phyloP scores from a whole-genome alignment of 176 grass and related monocot genomes.

The Musa acuminata region DNA sequence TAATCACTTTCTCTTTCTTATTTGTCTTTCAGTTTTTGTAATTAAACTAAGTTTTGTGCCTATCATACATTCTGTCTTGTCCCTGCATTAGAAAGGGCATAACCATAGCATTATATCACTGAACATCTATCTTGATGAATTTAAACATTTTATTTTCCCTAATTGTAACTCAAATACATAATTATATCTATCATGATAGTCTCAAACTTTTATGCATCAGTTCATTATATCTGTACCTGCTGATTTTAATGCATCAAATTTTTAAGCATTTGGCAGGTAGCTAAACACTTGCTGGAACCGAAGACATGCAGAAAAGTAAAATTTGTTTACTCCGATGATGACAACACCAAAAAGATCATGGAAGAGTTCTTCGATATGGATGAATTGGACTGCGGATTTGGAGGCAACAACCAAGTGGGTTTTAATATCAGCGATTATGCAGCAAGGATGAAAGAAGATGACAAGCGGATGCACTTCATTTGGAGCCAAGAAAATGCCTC shows the following conservation, averaged over 20 bases:
- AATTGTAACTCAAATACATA: not conserved
- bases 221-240: not conserved
- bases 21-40: not conserved
- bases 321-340: slow-evolving; percentile 62
- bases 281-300: slow-evolving; percentile 65
- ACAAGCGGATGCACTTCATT: slow-evolving; percentile 57
- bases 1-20: not conserved
- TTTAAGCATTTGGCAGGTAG: slow-evolving; percentile 36
- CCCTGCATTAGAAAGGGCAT: no score
- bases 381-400: slow-evolving; percentile 67
- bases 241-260: not conserved
- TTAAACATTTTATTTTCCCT: no score
- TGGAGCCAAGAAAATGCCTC: slow-evolving; percentile 50
- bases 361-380: slow-evolving; percentile 84
- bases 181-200: not conserved
- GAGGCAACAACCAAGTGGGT: slow-evolving; percentile 51
- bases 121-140: no score
- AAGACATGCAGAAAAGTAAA: slow-evolving; percentile 88
- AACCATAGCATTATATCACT: no score
- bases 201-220: no score
- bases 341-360: slow-evolving; percentile 52
- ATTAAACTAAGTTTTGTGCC: not conserved
- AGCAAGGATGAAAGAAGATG: slow-evolving; percentile 81
- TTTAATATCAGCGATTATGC: slow-evolving; percentile 76
- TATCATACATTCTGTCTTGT: not conserved